Conservation (phyloP, 2,329 filamentous ascomycete species). For the Gaeumannomyces tritici region DNA sequence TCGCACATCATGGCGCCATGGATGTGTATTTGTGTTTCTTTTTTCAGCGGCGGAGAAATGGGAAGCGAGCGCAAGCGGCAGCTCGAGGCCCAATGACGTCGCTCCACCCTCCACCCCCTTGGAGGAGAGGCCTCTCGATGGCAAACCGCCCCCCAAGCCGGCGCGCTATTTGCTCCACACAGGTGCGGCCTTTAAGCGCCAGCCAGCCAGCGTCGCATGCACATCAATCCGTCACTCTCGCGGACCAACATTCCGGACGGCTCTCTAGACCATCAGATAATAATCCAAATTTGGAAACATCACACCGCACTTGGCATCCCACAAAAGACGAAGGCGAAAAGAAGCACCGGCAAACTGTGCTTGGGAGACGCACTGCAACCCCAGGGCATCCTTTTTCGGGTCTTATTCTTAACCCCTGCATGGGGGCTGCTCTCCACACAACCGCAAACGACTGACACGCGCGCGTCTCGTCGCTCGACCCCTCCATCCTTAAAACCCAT, state of each 20-base stretch:
- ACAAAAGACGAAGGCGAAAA: background rate
- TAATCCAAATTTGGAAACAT: constrained; percentile 5
- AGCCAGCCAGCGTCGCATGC: background rate
- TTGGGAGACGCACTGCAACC: background rate
- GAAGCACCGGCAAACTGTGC: background rate
- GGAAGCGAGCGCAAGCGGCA: background rate
- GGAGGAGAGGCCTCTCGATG: constrained; percentile 4
- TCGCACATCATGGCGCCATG: background rate
- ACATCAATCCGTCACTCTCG: constrained; percentile 7
- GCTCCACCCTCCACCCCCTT: background rate
- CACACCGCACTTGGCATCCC: constrained; percentile 3
- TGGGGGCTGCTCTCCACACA: background rate
- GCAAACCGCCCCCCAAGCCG: background rate
- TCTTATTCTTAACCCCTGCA: background rate
- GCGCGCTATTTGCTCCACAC: constrained; percentile 13
- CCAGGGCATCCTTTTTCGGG: no score
- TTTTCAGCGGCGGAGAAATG: background rate
- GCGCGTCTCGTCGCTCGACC: background rate
- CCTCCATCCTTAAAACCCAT: background rate
- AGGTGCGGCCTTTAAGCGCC: constrained; percentile 16
- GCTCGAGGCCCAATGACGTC: constrained; percentile 4
- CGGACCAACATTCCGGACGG: constrained; percentile 9
- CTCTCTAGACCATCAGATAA: background rate
- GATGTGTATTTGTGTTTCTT: background rate
- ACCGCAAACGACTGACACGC: background rate